Percentiles rank a stretch among this genome's conserved stretches.
Evolutionary conservation across 805 yeast species (phyloP).

Genomic region (Teunomyces gatunensis): DNA sequence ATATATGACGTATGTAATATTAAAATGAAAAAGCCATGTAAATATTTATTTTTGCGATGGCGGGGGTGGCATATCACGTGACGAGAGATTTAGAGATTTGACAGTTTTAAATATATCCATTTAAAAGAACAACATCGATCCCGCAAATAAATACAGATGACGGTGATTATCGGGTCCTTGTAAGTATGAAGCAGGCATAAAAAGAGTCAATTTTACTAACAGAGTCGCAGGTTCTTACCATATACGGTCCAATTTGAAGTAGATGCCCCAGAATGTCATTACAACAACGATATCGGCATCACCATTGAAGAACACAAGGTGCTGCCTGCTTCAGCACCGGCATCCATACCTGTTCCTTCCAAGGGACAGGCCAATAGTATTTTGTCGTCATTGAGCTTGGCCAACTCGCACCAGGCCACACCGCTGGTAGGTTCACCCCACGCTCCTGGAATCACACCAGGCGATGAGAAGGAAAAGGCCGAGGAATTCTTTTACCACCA

Average conservation of each 20-base stretch:
- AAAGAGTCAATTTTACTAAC: conserved; percentile 19
- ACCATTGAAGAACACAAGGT: conserved; percentile 1
- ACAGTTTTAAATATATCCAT: not conserved
- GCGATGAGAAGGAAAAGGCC: conserved; percentile 32
- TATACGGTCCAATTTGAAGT: conserved; percentile 70
- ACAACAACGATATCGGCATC: conserved; percentile 1
- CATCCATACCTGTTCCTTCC: conserved; percentile 9
- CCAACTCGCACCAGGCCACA: conserved; percentile 25
- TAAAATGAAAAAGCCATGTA: not conserved
- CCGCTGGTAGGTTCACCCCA: conserved; percentile 13
- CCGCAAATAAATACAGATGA: conserved; percentile 39
- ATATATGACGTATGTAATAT: not conserved
- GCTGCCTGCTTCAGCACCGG: conserved; percentile 8
- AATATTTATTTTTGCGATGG: not conserved
- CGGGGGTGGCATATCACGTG: not conserved
- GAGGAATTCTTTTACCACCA: conserved; percentile 50
- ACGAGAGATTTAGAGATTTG: not conserved
- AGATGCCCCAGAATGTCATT: conserved; percentile 13
- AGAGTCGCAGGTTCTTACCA: conserved; percentile 54
- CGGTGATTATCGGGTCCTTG: conserved; percentile 68
- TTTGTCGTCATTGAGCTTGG: conserved; percentile 37
- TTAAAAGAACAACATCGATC: not conserved
- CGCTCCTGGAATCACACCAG: conserved; percentile 27
- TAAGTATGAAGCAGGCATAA: conserved; percentile 34
- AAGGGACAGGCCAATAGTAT: conserved; percentile 19